phyloP scores from a whole-genome alignment of 495 filamentous ascomycete species.

The Aspergillus coremiiformis region DNA sequence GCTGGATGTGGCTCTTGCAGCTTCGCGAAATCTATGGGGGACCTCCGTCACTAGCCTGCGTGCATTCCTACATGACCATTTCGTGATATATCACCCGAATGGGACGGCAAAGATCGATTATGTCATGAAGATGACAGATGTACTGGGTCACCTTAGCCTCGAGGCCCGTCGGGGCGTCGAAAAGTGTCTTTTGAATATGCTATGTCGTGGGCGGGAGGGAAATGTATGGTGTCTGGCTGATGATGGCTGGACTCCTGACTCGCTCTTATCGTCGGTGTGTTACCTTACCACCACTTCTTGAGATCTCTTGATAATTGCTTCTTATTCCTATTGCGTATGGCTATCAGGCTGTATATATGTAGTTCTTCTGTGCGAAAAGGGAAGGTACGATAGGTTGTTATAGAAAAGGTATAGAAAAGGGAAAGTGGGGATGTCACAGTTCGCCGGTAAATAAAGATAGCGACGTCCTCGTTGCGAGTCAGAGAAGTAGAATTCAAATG shows the following conservation, averaged over 20 bases:
- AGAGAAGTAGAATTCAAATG: no score
- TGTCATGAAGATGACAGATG: slow-evolving; percentile 15
- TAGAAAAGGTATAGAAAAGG: no score
- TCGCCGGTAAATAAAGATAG: no score
- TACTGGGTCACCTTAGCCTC: slow-evolving; percentile 17
- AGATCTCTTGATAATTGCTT: no score
- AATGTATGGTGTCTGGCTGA: slow-evolving; percentile 7
- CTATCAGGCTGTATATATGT: no score
- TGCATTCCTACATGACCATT: slow-evolving; percentile 12
- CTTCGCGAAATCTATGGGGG: slow-evolving; percentile 8
- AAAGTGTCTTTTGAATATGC: slow-evolving; percentile 24
- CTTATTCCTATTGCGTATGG: no score
- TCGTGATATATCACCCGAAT: slow-evolving; percentile 2
- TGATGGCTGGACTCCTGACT: slow-evolving; percentile 22
- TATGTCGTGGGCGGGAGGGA: slow-evolving; percentile 10
- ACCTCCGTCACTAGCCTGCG: slow-evolving; percentile 14
- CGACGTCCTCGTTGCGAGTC: no score
- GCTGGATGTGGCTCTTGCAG: slow-evolving; percentile 11
- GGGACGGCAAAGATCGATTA: slow-evolving; percentile 16
- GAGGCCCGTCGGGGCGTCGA: slow-evolving; percentile 22
- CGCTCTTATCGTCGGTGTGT: slow-evolving; percentile 21
- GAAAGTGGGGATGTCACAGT: no score
- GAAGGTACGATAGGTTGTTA: no score
- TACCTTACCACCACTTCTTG: no score
- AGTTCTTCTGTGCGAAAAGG: no score